Evolutionary conservation across 2,329 filamentous ascomycete genomes (phyloP).

Genomic region (Corynespora cassiicola): DNA sequence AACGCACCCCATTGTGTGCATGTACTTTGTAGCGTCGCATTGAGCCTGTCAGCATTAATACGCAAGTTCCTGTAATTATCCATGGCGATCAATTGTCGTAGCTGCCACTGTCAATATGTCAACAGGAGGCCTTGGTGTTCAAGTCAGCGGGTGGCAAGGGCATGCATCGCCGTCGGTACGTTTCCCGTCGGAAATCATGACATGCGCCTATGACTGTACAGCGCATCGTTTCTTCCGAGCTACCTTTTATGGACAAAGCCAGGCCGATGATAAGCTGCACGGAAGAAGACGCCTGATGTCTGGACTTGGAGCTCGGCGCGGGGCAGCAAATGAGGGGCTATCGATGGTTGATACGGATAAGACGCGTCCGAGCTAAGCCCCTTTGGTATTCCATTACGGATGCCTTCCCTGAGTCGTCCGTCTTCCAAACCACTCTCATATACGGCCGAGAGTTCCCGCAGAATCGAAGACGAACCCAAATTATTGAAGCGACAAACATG

Average conservation of each 20-base stretch:
- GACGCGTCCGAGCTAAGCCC: not conserved
- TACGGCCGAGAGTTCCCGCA: no score
- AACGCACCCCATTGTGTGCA: slow-evolving; percentile 36
- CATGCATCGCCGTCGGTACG: slow-evolving; percentile 2
- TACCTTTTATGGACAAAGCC: slow-evolving; percentile 8
- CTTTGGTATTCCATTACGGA: no score
- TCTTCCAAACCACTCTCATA: no score
- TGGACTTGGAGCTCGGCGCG: slow-evolving; percentile 10
- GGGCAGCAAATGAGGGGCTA: slow-evolving; percentile 31
- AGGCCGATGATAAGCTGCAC: slow-evolving; percentile 23
- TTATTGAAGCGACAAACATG: no score
- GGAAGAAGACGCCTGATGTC: slow-evolving; percentile 10
- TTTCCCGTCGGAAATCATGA: slow-evolving; percentile 19
- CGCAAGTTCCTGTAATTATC: no score
- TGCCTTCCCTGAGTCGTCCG: no score
- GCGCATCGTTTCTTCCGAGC: slow-evolving; percentile 1
- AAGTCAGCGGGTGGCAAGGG: slow-evolving; percentile 10
- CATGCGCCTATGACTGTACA: slow-evolving; percentile 21
- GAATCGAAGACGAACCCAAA: no score
- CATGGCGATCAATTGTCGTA: no score
- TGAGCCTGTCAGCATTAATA: slow-evolving; percentile 32
- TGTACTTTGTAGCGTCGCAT: slow-evolving; percentile 30
- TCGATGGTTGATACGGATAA: slow-evolving; percentile 8
- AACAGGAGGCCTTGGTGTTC: no score
- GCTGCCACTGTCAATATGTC: no score